Conservation (phyloP, 1,139 yeast genomes). For the Yamadazyma oceani region DNA sequence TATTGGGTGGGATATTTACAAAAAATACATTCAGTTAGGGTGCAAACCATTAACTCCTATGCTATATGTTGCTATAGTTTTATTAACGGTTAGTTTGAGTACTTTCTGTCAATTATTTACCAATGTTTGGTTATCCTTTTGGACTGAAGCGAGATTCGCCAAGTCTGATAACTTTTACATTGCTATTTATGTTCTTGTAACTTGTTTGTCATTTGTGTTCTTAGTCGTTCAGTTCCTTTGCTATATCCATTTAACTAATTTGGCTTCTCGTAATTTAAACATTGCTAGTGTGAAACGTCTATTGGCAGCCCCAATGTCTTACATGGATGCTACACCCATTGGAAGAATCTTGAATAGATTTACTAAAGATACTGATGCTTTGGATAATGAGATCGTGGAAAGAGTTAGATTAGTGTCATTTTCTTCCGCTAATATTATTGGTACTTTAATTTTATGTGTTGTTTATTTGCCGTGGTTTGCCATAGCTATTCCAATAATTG, state of each 20-base stretch:
- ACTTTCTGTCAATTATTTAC: slow-evolving; percentile 66
- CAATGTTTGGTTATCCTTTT: slow-evolving; percentile 83
- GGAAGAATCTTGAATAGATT: slow-evolving; percentile 61
- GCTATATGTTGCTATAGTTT: slow-evolving; percentile 14
- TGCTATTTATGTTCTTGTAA: slow-evolving; percentile 66
- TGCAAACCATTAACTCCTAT: slow-evolving; percentile 44
- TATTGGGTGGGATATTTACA: slow-evolving; percentile 31
- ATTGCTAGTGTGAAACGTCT: slow-evolving; percentile 17
- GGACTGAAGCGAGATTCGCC: slow-evolving; percentile 63
- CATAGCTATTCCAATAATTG: slow-evolving; percentile 39
- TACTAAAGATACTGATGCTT: slow-evolving; percentile 80
- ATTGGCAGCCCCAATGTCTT: slow-evolving; percentile 52
- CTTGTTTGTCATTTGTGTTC: slow-evolving; percentile 37
- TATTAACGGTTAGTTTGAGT: slow-evolving; percentile 29
- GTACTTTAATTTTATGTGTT: slow-evolving; percentile 65
- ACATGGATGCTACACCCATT: slow-evolving; percentile 60
- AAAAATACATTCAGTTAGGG: slow-evolving; percentile 55
- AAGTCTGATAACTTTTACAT: slow-evolving; percentile 60
- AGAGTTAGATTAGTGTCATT: slow-evolving; percentile 52
- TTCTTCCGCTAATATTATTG: slow-evolving; percentile 54
- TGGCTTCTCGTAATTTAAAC: slow-evolving; percentile 45
- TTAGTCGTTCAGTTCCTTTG: slow-evolving; percentile 43
- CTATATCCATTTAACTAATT: slow-evolving; percentile 52
- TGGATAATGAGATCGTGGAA: slow-evolving; percentile 73
- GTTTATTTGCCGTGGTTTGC: slow-evolving; percentile 66